Evolutionary conservation across 208 protist species (phyloP).

Genomic region (Entamoeba moshkovskii): DNA sequence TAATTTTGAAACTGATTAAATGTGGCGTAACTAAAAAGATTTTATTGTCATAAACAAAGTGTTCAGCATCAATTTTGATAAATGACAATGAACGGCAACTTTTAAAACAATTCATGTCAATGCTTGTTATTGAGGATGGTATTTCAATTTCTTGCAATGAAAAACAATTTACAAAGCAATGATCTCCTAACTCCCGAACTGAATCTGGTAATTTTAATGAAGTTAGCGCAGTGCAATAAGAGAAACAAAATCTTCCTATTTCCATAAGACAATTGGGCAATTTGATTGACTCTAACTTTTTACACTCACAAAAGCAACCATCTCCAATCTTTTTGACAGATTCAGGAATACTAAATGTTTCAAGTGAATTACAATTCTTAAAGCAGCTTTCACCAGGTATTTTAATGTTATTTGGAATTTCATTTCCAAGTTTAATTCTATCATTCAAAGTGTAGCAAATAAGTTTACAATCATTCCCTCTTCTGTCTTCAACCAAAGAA

Average conservation of each 20-base stretch:
- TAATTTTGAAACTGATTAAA: too few relatives aligned
- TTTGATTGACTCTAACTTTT: not conserved
- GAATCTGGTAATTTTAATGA: too few relatives aligned
- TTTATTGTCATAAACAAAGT: not conserved
- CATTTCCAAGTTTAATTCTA: not conserved
- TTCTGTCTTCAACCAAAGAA: not conserved
- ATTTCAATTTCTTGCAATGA: not conserved
- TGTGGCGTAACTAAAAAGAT: too few relatives aligned
- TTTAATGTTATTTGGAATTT: not conserved
- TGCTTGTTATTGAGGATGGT: not conserved
- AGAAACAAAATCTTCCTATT: not conserved
- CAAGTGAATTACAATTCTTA: not conserved
- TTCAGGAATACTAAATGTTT: not conserved
- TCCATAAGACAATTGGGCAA: not conserved
- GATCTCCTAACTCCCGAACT: too few relatives aligned
- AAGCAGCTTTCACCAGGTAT: not conserved
- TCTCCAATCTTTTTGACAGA: not conserved
- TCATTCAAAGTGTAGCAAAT: not conserved
- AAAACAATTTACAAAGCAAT: not conserved
- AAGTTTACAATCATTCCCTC: not conserved
- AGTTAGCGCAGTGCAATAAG: too few relatives aligned
- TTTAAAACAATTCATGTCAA: not conserved
- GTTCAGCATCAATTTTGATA: not conserved
- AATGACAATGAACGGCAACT: not conserved
- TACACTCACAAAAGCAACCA: not conserved